Conservation (phyloP, 176 grass and related monocot species). For the Zea luxurians region DNA sequence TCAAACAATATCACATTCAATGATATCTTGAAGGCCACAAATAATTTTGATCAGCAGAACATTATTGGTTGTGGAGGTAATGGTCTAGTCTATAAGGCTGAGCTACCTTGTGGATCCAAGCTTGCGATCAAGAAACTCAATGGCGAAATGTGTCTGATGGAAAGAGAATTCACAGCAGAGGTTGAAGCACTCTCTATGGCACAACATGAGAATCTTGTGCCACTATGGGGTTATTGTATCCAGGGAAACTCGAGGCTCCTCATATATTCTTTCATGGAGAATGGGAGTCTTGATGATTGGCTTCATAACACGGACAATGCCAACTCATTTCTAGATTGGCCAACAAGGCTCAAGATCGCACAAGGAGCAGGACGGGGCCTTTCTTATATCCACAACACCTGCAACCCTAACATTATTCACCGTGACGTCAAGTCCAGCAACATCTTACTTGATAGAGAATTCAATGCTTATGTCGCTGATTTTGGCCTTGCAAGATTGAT, state of each 20-base stretch:
- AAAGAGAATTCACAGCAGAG: conserved; percentile 80
- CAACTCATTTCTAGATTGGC: conserved; percentile 67
- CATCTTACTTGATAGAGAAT: conserved; percentile 77
- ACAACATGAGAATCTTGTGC: conserved; percentile 75
- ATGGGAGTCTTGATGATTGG: conserved; percentile 93
- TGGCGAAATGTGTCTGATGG: conserved; percentile 74
- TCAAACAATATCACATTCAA: conserved; percentile 50
- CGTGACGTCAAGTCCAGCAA: conserved; percentile 94
- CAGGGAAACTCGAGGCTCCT: conserved; percentile 62
- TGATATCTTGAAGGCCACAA: conserved; percentile 79
- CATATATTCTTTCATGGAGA: conserved; percentile 97
- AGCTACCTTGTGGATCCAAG: conserved; percentile 59
- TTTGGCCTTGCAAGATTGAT: conserved; percentile 85
- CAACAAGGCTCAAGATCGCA: conserved; percentile 69
- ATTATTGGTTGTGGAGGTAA: conserved; percentile 87
- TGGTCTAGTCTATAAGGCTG: conserved; percentile 79
- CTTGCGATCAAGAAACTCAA: conserved; percentile 88
- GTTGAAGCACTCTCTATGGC: conserved; percentile 77
- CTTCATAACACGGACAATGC: conserved; percentile 59
- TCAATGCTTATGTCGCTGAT: conserved; percentile 82
- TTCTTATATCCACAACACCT: conserved; percentile 79
- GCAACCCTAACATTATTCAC: conserved; percentile 79
- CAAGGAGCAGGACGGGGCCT: conserved; percentile 71
- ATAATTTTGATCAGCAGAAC: conserved; percentile 83
- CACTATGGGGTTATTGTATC: conserved; percentile 80